A percentile compares a stretch with the other conserved stretches of the same genome.
phyloP scores from a whole-genome alignment of 352 stramenopile genomes.

The Pythium insidiosum region DNA sequence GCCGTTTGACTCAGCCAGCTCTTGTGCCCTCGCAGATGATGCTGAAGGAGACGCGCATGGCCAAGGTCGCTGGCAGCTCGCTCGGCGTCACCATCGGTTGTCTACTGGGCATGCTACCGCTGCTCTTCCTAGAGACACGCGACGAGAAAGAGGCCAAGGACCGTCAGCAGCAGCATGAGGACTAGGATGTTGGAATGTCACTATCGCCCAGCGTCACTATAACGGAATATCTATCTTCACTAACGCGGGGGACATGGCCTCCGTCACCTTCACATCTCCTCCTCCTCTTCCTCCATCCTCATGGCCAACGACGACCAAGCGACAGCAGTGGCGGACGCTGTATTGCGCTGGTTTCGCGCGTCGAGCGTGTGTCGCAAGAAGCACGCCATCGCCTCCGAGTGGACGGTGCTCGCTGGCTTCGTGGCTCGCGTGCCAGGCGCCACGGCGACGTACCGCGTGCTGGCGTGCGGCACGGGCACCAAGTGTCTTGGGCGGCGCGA shows the following conservation, averaged over 20 bases:
- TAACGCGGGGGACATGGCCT: no score
- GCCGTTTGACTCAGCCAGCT: no score
- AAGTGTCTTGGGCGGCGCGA: constrained; percentile 74
- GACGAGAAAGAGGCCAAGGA: constrained; percentile 11
- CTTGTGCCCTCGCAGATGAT: constrained; percentile 38
- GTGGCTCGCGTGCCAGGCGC: constrained; percentile 21
- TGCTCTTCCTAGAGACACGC: constrained; percentile 73
- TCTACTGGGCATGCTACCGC: constrained; percentile 60
- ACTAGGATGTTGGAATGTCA: neutral
- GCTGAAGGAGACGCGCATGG: constrained; percentile 50
- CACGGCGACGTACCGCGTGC: constrained; percentile 22
- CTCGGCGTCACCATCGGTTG: constrained; percentile 70
- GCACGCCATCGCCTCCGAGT: constrained; percentile 31
- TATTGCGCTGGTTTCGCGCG: constrained; percentile 51
- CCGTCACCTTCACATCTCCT: no score
- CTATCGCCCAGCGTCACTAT: neutral
- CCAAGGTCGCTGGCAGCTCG: constrained; percentile 58
- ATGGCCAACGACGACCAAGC: no score
- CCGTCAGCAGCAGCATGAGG: neutral
- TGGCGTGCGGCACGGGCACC: constrained; percentile 55
- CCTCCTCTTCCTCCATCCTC: no score
- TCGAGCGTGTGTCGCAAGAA: constrained; percentile 52
- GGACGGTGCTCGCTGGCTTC: constrained; percentile 57
- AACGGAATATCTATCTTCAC: no score
- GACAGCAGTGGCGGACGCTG: constrained; percentile 40